phyloP scores from a whole-genome alignment of 2,329 filamentous ascomycete species.

The Fulvia fulva region DNA sequence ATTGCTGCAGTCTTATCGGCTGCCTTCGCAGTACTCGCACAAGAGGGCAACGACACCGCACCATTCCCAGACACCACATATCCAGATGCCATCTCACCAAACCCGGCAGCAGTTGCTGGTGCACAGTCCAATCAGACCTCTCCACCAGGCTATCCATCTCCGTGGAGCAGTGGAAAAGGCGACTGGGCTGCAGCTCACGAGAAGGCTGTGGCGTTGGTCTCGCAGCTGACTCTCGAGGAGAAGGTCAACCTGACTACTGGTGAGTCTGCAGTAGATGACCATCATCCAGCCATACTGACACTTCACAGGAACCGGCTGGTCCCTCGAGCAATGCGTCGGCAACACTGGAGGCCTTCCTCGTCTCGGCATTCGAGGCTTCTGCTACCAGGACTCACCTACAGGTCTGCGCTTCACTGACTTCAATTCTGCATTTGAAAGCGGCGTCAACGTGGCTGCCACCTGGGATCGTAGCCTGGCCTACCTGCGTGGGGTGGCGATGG shows the following conservation, averaged over 20 bases:
- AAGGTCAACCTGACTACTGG: constrained; percentile 66
- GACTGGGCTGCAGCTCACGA: constrained; percentile 72
- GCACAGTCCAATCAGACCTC: constrained; percentile 40
- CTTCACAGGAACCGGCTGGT: constrained; percentile 77
- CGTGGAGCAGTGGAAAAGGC: constrained; percentile 74
- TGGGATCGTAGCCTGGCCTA: constrained; percentile 71
- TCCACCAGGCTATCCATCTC: constrained; percentile 74
- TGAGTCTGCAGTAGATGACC: background rate
- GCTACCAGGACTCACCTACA: constrained; percentile 79
- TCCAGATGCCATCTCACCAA: constrained; percentile 12
- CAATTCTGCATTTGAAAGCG: constrained; percentile 74
- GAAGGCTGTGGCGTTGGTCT: constrained; percentile 73
- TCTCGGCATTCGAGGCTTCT: constrained; percentile 51
- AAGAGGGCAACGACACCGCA: constrained; percentile 17
- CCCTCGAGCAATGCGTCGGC: constrained; percentile 69
- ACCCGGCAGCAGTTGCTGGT: constrained; percentile 26
- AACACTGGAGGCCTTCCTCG: constrained; percentile 54
- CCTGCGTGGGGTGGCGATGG: constrained; percentile 68
- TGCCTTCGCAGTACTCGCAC: constrained; percentile 4
- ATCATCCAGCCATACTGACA: too few relatives aligned
- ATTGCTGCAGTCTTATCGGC: background rate
- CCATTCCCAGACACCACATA: constrained; percentile 17
- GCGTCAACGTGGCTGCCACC: constrained; percentile 75
- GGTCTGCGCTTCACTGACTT: constrained; percentile 76
- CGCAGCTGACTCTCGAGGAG: constrained; percentile 74